Conservation (phyloP, 345 rosid species). For the Salix exigua region DNA sequence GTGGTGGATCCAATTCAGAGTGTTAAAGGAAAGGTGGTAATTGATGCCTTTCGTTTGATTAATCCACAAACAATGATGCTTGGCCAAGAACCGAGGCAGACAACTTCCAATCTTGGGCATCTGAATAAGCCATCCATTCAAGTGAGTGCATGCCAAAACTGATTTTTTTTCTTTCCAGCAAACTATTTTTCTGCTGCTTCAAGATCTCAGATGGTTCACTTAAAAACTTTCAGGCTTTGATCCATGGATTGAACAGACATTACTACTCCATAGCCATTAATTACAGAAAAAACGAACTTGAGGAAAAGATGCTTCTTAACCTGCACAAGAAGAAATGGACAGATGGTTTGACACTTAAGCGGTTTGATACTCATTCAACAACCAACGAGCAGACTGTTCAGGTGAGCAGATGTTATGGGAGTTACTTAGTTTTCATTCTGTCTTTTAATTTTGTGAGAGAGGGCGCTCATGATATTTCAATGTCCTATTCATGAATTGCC, state of each 20-base stretch:
- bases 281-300: conserved; percentile 94
- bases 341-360: conserved; percentile 83
- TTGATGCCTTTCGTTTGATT: conserved; percentile 94
- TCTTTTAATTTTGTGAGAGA: neutral
- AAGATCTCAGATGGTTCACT: conserved; percentile 14
- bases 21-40: conserved; percentile 96
- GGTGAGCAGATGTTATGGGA: conserved; percentile 33
- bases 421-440: neutral
- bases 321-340: conserved; percentile 99
- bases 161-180: neutral
- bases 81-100: conserved; percentile 98
- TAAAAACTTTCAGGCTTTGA: conserved; percentile 66
- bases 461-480: neutral
- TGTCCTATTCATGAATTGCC: neutral
- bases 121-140: conserved; percentile 97
- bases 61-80: conserved; percentile 99
- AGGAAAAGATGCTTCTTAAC: conserved; percentile 95
- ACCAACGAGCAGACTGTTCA: conserved; percentile 51
- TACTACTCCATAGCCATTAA: conserved; percentile 98
- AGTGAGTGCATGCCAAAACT: conserved; percentile 36
- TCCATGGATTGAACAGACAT: conserved; percentile 96
- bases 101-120: conserved; percentile 97
- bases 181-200: neutral
- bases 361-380: conserved; percentile 85
- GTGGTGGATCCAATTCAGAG: conserved; percentile 99